These are phyloP conservation scores for Medicago ruthenica DNA, from an alignment of 306 rosid genomes.

Conservation along the genomic window DNA sequence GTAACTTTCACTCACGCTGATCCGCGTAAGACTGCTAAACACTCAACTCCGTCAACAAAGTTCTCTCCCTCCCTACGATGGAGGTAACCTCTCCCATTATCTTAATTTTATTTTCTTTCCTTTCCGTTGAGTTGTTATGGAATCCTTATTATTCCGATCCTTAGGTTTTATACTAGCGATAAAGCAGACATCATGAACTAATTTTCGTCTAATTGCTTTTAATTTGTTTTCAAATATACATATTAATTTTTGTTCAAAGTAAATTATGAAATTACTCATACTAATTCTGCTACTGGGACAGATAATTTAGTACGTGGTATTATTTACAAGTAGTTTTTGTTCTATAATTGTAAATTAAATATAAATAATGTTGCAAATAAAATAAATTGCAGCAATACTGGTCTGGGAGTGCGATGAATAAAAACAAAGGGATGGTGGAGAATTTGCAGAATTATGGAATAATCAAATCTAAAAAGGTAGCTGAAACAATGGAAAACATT, in stretches of 20 bases:
- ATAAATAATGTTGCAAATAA: background rate
- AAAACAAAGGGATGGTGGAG: conserved; percentile 87
- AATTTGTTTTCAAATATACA: background rate
- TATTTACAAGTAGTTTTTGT: too few species aligned
- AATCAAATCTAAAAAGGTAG: conserved; percentile 65
- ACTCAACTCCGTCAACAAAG: background rate
- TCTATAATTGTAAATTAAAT: background rate
- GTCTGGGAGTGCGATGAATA: conserved; percentile 60
- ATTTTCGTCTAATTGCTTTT: background rate
- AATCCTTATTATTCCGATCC: background rate
- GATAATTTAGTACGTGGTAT: too few species aligned
- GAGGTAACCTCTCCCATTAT: conserved; percentile 59
- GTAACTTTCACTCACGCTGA: background rate
- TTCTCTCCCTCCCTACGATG: conserved; percentile 53
- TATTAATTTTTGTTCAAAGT: background rate
- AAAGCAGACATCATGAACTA: background rate
- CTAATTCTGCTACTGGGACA: too few species aligned
- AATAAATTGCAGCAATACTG: conserved; percentile 62
- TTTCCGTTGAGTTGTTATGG: background rate
- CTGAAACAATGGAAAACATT: conserved; percentile 74
- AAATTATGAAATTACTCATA: too few species aligned
- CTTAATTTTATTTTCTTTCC: background rate
- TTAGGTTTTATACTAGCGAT: background rate
- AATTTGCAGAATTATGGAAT: conserved; percentile 71
- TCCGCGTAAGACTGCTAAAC: background rate